Evolutionary conservation across 2,329 filamentous ascomycete genomes (phyloP), one percentile per base, ranked within the genome.

Genomic region (Colletotrichum sp.): DNA sequence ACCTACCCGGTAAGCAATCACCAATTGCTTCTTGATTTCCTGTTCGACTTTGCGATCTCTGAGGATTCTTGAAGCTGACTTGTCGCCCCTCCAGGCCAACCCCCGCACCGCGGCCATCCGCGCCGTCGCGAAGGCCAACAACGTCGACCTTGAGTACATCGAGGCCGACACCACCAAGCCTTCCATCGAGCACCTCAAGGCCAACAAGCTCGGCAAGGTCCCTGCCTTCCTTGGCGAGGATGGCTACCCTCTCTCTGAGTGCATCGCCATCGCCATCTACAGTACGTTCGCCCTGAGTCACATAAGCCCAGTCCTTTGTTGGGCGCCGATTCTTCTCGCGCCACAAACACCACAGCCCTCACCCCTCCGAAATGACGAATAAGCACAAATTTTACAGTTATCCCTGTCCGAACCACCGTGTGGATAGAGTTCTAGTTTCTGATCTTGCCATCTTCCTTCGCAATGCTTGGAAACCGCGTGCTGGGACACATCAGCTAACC

Each of bases 41-140:
- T 13, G 10, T 28, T n/a, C 36, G 30, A 57, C 28, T 52, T 55
- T 32, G 59, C 39, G 18, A 26, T 21, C 21, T 24, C 9, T 26
- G 18, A 30, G n/a, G 30, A 36, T 62, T 44, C 34, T 44, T 5
- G 82, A 89, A 84, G 79, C 81, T 83, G 80, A 84, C 80, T 77
- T 76, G 55, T 36, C 52, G 66, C 77, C 77, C 78, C 77, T 81
- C 77, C 85, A 98, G 96, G 92, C 91, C 86, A 98, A 98, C 92
- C 90, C 95, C 88, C 96, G 96, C 90, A 95, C 94, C 87, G 95
- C 94, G 84, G 93, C 93, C 86, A 95, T 98, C 88, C 92, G 94
- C 87, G 96, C 95, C 83, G 95, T 98, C 85, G 97, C 97, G 83
- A 99, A 99, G 94, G 96, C 95, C 90, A 99, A 99, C 89, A 93